Conservation (phyloP, 805 yeast species). For the Gaillardinia entomophila region DNA sequence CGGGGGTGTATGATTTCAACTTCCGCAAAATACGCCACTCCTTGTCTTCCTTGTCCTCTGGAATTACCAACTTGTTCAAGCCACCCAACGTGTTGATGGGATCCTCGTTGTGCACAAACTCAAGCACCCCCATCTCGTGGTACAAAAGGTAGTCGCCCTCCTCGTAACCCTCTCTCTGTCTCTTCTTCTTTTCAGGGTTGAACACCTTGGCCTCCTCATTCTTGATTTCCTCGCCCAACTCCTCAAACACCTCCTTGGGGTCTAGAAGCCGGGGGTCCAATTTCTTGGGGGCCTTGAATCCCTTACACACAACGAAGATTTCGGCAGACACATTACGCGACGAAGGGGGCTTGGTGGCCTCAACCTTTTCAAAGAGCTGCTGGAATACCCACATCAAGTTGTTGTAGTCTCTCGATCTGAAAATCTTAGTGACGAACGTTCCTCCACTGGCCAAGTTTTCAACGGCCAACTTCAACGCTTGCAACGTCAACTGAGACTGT, state of each 20-base stretch:
- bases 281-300: slow-evolving; percentile 93
- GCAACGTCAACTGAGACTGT: slow-evolving; percentile 91
- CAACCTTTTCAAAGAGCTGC: slow-evolving; percentile 92
- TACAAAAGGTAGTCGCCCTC: slow-evolving; percentile 78
- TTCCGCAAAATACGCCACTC: slow-evolving; percentile 70
- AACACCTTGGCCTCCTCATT: slow-evolving; percentile 86
- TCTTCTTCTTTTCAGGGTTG: slow-evolving; percentile 86
- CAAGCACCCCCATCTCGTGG: slow-evolving; percentile 69
- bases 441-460: slow-evolving; percentile 92
- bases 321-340: slow-evolving; percentile 99
- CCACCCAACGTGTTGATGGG: slow-evolving; percentile 81
- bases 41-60: slow-evolving; percentile 48
- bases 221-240: slow-evolving; percentile 60
- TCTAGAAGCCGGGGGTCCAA: slow-evolving; percentile 90
- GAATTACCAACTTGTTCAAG: slow-evolving; percentile 57
- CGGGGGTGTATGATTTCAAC: slow-evolving; percentile 72
- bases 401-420: slow-evolving; percentile 98
- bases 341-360: slow-evolving; percentile 98
- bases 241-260: slow-evolving; percentile 92
- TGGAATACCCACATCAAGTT: slow-evolving; percentile 96
- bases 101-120: slow-evolving; percentile 75
- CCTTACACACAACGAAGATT: slow-evolving; percentile 94
- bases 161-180: slow-evolving; percentile 95
- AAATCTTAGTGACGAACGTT: slow-evolving; percentile 91
- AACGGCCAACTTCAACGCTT: slow-evolving; percentile 88